A percentile compares a stretch with the other conserved stretches of the same genome.
Evolutionary conservation across 495 filamentous ascomycete species (phyloP).

Genomic region (Aspergillus saccharolyticus): DNA sequence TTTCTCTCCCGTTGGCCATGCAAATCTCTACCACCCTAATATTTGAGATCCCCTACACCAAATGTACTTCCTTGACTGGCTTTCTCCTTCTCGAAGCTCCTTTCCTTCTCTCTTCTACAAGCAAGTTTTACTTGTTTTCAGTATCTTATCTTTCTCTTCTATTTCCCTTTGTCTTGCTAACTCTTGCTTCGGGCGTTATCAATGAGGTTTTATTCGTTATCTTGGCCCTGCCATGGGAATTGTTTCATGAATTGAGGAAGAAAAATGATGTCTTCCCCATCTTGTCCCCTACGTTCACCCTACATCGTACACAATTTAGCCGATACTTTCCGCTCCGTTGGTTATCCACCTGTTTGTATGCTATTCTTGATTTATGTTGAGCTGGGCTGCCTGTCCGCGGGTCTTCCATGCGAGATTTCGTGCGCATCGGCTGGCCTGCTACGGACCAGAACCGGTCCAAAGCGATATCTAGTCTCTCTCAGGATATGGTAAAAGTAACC

Average conservation of each 20-base stretch:
- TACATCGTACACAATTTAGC: constrained; percentile 5
- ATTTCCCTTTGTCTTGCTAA: constrained; percentile 11
- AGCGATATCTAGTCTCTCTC: not conserved
- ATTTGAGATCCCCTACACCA: constrained; percentile 10
- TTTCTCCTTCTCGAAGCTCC: constrained; percentile 1
- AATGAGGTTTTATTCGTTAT: constrained; percentile 7
- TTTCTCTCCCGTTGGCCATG: constrained; percentile 16
- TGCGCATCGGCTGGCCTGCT: not conserved
- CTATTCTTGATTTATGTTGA: not conserved
- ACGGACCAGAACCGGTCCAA: not conserved
- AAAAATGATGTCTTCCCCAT: constrained; percentile 15
- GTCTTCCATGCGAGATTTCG: not conserved
- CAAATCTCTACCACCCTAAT: constrained; percentile 4
- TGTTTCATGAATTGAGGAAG: constrained; percentile 20
- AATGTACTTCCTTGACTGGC: not conserved
- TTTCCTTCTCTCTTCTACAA: constrained; percentile 2
- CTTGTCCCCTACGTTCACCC: constrained; percentile 4
- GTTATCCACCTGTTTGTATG: not conserved
- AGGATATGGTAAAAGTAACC: not conserved
- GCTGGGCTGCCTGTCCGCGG: not conserved
- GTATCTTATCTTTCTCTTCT: constrained; percentile 4
- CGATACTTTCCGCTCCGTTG: not conserved
- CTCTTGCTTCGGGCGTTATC: constrained; percentile 15
- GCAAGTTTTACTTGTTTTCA: constrained; percentile 2
- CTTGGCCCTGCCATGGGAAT: constrained; percentile 14